phyloP scores from a whole-genome alignment of 164 flowering plant genomes.

The Berberis thunbergii region DNA sequence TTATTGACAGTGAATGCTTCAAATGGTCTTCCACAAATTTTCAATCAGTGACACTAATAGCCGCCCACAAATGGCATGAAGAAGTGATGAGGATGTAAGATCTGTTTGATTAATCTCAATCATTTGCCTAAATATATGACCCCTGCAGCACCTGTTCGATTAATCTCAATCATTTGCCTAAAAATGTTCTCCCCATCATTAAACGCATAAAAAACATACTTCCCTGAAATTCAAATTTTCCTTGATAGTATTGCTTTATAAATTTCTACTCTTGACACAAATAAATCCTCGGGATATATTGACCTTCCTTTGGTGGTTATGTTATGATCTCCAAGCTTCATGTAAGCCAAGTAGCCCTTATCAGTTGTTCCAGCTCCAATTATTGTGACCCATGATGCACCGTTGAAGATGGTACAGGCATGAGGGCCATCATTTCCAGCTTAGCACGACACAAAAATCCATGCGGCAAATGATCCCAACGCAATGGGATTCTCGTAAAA shows the following conservation, averaged over 20 bases:
- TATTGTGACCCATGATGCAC: conserved; percentile 42
- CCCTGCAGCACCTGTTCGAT: conserved; percentile 17
- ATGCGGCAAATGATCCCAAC: conserved; percentile 38
- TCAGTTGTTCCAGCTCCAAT: conserved; percentile 35
- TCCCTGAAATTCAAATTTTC: conserved; percentile 6
- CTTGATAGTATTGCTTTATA: conserved; percentile 10
- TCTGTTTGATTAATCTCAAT: neutral
- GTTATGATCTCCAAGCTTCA: conserved; percentile 14
- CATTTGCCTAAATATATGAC: conserved; percentile 15
- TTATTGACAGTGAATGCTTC: neutral
- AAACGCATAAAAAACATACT: conserved; percentile 18
- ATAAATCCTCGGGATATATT: conserved; percentile 2
- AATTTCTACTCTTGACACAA: conserved; percentile 6
- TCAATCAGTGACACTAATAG: conserved; percentile 12
- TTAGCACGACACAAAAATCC: conserved; percentile 29
- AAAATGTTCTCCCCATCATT: neutral
- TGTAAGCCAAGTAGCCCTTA: conserved; percentile 13
- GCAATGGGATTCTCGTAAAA: conserved; percentile 23
- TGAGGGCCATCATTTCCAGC: conserved; percentile 32
- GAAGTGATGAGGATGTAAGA: conserved; percentile 11
- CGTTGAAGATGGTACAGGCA: conserved; percentile 17
- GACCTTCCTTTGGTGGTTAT: conserved; percentile 8
- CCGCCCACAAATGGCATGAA: conserved; percentile 17
- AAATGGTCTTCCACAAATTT: conserved; percentile 12
- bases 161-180: conserved; percentile 5